phyloP scores from a whole-genome alignment of 1,284 basidiomycete species.

The Sporisorium iseilematis-ciliati region DNA sequence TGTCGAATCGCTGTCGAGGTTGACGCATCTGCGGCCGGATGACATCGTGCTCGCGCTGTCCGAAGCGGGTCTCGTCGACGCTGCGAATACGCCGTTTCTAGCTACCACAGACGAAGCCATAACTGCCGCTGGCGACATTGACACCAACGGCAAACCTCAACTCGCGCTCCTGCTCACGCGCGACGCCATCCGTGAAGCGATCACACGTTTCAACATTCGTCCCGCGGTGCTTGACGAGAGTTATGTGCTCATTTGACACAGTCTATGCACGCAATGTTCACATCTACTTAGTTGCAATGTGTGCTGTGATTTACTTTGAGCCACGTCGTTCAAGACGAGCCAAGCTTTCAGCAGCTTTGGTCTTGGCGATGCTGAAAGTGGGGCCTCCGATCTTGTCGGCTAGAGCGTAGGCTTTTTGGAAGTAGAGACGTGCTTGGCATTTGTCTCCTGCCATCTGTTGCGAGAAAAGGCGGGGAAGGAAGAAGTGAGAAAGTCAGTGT shows the following conservation, averaged over 20 bases:
- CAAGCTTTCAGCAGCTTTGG: slow-evolving; percentile 39
- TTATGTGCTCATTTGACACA: slow-evolving; percentile 49
- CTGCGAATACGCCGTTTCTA: slow-evolving; percentile 54
- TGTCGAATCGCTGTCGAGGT: slow-evolving; percentile 76
- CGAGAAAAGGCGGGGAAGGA: not conserved
- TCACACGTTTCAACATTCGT: slow-evolving; percentile 44
- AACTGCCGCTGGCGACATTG: no score
- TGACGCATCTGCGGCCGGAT: slow-evolving; percentile 84
- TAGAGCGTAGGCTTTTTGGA: slow-evolving; percentile 50
- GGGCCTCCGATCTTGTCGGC: slow-evolving; percentile 33
- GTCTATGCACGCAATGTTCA: not conserved
- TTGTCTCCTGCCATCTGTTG: slow-evolving; percentile 48
- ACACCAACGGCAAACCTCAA: not conserved
- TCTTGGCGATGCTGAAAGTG: slow-evolving; percentile 26
- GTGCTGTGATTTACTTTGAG: not conserved
- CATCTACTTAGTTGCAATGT: not conserved
- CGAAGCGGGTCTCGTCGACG: slow-evolving; percentile 82
- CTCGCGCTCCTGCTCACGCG: slow-evolving; percentile 45
- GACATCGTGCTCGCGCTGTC: slow-evolving; percentile 88
- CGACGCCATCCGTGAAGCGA: slow-evolving; percentile 39
- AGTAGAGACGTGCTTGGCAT: slow-evolving; percentile 52
- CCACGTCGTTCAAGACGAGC: slow-evolving; percentile 40
- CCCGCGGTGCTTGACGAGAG: slow-evolving; percentile 55
- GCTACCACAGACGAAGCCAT: slow-evolving; percentile 15
- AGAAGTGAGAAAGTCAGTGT: not conserved